These are phyloP conservation scores for Isabelozyma heimii DNA, from an alignment of 805 yeast species.

Conservation along the genomic window DNA sequence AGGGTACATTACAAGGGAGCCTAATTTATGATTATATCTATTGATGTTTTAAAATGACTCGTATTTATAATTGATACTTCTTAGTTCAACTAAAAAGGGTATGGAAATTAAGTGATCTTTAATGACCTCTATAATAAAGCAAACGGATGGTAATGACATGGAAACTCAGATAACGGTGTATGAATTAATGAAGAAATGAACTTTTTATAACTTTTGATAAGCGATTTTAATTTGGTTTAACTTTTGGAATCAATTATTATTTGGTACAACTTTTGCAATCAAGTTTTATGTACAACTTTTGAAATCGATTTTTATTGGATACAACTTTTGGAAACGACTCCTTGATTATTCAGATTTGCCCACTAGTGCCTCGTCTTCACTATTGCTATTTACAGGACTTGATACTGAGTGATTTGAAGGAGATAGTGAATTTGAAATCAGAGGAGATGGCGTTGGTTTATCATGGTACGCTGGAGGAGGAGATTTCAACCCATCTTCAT, in stretches of 20 bases:
- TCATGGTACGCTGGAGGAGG: conserved; percentile 12
- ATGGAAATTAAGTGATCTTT: not conserved
- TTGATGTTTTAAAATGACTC: not conserved
- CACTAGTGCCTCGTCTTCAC: conserved; percentile 27
- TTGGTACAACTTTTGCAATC: too few species aligned
- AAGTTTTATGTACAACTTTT: not conserved
- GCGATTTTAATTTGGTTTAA: not conserved
- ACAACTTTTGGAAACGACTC: not conserved
- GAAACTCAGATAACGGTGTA: not conserved
- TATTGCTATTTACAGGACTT: not conserved
- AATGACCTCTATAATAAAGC: not conserved
- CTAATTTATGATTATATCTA: not conserved
- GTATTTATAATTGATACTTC: not conserved
- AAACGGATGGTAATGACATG: not conserved
- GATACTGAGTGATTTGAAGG: not conserved
- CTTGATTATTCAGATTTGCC: conserved; percentile 30
- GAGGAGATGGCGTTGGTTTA: not conserved
- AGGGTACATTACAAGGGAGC: too few species aligned
- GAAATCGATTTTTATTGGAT: not conserved
- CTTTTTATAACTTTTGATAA: not conserved
- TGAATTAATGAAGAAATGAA: not conserved
- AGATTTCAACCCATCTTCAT: conserved; percentile 11
- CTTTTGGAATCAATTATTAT: not conserved
- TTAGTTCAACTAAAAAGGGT: not conserved
- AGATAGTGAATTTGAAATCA: not conserved